Base-by-base conservation (phyloP, 2,329 filamentous ascomycete species). In the Diplodia sapinea region DNA sequence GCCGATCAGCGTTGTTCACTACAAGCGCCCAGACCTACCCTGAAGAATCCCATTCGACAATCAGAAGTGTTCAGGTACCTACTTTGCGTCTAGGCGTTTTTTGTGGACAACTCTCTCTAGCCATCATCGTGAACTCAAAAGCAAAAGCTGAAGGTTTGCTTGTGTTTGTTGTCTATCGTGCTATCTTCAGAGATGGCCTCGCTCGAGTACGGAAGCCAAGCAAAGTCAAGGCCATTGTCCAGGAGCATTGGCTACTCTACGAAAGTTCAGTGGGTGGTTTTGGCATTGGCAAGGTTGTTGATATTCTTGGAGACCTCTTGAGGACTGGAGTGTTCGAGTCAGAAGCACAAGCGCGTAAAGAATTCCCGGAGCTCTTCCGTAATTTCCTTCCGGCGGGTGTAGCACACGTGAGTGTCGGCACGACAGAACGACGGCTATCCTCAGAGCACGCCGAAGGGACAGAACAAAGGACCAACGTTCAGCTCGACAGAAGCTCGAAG, bases 161-260 rank as follows among this genome's bases (percentile, higher is more conserved):
- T 11, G 12, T 55, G 31, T 55, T 55, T 15, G 15, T 55, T 33
- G 51, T 36, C 2, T 55, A 33, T 55, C 51, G 51, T 55, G 29
- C 26, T 36, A 33, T 55, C 51, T 55, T 55, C 17, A n/a, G 5
- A 15, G 51, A 36, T 55, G 26, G 26, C 51, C 51, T 55, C 8
- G 51, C 51, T 55, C 51, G 15, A 55, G 17, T 55, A 17, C 51
- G 51, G 13, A 55, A 55, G 51, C 51, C 51, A 55, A 36, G 17
- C 51, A 55, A 55, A 55, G 11, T 55, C 51, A 31, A 55, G 11
- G 23, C 51, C 29, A 55, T 55, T 55, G 51, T 55, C 29, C 26
- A 55, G 15, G 12, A 31, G 51, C 51, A 55, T 36, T 55, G 51
- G 51, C 26, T 6, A 36, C 11, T 6, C 26, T 55, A 29, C 51